These are phyloP conservation scores for Cladobotryum mycophilum DNA, from an alignment of 2,329 filamentous ascomycete genomes.

Conservation along the genomic window DNA sequence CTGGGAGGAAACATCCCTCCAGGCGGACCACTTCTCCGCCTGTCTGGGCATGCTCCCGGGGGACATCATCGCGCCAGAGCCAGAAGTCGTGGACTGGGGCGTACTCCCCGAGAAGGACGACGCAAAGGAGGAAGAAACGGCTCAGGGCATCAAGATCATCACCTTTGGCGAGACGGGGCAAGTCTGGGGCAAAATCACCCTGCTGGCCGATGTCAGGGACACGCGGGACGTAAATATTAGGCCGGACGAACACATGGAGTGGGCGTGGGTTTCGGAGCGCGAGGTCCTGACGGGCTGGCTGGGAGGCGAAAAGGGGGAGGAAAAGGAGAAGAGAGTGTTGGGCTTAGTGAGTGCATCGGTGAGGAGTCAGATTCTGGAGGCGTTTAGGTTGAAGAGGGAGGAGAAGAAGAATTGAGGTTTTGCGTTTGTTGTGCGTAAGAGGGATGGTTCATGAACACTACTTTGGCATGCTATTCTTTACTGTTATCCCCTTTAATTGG, in stretches of 20 bases:
- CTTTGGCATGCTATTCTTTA: too few relatives aligned
- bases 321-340: slow-evolving; percentile 12
- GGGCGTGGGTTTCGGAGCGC: slow-evolving; percentile 32
- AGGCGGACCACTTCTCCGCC: slow-evolving; percentile 20
- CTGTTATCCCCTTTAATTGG: too few relatives aligned
- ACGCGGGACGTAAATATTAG: slow-evolving; percentile 20
- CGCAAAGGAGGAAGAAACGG: neutral
- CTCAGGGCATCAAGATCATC: slow-evolving; percentile 15
- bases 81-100: slow-evolving; percentile 1
- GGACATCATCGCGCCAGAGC: neutral
- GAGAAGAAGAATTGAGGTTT: neutral
- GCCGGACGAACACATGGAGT: slow-evolving; percentile 33
- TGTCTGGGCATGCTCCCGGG: slow-evolving; percentile 14
- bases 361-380: slow-evolving; percentile 25
- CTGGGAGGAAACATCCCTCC: slow-evolving; percentile 39
- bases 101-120: slow-evolving; percentile 10
- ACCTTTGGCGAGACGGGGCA: slow-evolving; percentile 19
- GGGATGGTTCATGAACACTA: too few relatives aligned
- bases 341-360: slow-evolving; percentile 28
- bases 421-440: too few relatives aligned
- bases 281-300: slow-evolving; percentile 24
- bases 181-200: slow-evolving; percentile 25
- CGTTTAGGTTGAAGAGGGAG: slow-evolving; percentile 22
- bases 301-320: slow-evolving; percentile 13
- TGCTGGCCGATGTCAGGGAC: slow-evolving; percentile 23